phyloP scores from a whole-genome alignment of 2,329 filamentous ascomycete species.

The Xylariaceae sp. region DNA sequence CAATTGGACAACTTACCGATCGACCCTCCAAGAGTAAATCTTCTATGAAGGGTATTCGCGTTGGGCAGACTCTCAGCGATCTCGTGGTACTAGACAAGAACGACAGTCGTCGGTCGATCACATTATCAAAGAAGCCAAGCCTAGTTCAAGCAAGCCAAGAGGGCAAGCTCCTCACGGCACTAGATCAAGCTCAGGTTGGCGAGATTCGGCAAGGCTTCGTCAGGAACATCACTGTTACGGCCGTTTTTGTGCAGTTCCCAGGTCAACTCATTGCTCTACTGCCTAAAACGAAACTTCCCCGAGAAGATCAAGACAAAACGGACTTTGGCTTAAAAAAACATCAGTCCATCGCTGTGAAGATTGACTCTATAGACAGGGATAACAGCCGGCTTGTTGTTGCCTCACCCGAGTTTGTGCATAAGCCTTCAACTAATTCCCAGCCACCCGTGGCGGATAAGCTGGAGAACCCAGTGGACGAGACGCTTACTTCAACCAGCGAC shows the following conservation, averaged over 20 bases:
- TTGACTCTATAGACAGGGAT: conserved; percentile 74
- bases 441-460: conserved; percentile 46
- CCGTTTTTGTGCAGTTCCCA: conserved; percentile 88
- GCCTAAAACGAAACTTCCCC: conserved; percentile 77
- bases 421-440: conserved; percentile 45
- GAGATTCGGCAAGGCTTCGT: conserved; percentile 79
- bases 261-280: conserved; percentile 78
- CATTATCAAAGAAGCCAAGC: conserved; percentile 82
- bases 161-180: conserved; percentile 72
- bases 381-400: conserved; percentile 71
- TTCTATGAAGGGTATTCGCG: conserved; percentile 79
- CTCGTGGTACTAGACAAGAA: conserved; percentile 89
- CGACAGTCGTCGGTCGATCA: conserved; percentile 75
- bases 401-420: conserved; percentile 52
- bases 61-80: conserved; percentile 82
- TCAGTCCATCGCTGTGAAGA: conserved; percentile 76
- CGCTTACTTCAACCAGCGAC: conserved; percentile 71
- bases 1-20: conserved; percentile 82
- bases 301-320: conserved; percentile 70
- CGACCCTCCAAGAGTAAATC: conserved; percentile 76
- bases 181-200: conserved; percentile 75
- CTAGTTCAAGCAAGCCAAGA: conserved; percentile 77
- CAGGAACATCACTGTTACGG: conserved; percentile 80
- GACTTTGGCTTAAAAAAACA: conserved; percentile 81
- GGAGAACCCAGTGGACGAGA: conserved; percentile 65